A percentile compares a stretch with the other conserved stretches of the same genome.
These are phyloP conservation scores for Boletus vermiculosoides DNA, from an alignment of 768 basidiomycete genomes.

Conservation along the genomic window DNA sequence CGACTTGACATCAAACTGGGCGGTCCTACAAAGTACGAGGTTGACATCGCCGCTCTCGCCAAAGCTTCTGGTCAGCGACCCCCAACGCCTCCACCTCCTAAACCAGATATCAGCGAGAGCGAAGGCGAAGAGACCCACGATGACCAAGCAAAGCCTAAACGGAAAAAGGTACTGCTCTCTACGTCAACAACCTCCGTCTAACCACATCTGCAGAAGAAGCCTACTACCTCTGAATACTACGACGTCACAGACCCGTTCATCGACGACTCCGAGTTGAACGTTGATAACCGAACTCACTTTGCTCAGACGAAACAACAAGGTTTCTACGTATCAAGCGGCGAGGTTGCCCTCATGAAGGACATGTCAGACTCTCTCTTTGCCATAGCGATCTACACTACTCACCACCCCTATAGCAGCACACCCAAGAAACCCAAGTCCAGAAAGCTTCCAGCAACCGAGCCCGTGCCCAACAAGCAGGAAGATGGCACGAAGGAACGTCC, in stretches of 20 bases:
- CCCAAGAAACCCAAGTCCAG: slow-evolving; percentile 74
- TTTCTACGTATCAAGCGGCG: slow-evolving; percentile 88
- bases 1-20: slow-evolving; percentile 68
- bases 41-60: slow-evolving; percentile 58
- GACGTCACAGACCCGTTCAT: slow-evolving; percentile 93
- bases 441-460: slow-evolving; percentile 37
- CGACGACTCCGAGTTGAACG: slow-evolving; percentile 90
- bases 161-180: slow-evolving; percentile 37
- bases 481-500: slow-evolving; percentile 53
- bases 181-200: slow-evolving; percentile 8
- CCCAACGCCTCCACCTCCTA: slow-evolving; percentile 51
- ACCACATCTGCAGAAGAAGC: slow-evolving; percentile 43
- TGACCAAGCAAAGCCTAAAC: slow-evolving; percentile 33
- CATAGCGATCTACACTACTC: slow-evolving; percentile 7
- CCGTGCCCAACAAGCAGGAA: slow-evolving; percentile 26
- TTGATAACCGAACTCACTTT: slow-evolving; percentile 89
- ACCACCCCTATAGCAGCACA: slow-evolving; percentile 38
- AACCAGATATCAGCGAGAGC: slow-evolving; percentile 54
- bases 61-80: slow-evolving; percentile 65
- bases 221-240: slow-evolving; percentile 71
- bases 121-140: slow-evolving; percentile 47
- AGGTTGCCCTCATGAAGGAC: slow-evolving; percentile 84
- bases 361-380: slow-evolving; percentile 37
- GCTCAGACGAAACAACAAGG: slow-evolving; percentile 91
- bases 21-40: slow-evolving; percentile 72